Conservation (phyloP, 2,329 filamentous ascomycete genomes). For the Helotiales sp. region DNA sequence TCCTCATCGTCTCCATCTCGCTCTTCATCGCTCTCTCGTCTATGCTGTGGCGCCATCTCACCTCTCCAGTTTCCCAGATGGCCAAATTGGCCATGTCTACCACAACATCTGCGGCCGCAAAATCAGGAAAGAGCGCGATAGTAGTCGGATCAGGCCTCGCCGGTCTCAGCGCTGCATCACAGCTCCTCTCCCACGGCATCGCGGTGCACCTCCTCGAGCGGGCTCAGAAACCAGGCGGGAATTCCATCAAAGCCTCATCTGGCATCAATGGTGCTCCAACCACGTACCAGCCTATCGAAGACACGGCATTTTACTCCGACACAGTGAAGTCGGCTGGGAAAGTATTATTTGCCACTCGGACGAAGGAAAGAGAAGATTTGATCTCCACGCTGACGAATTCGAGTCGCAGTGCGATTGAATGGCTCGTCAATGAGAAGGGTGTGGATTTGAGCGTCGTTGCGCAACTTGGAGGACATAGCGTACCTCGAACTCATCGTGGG, state of each 20-base stretch:
- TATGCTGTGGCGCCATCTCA: conserved; percentile 24
- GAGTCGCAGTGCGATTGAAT: conserved; percentile 57
- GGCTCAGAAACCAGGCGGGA: conserved; percentile 63
- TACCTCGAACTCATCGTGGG: conserved; percentile 62
- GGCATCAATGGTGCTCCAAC: conserved; percentile 69
- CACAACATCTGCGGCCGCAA: not conserved
- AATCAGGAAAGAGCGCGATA: conserved; percentile 50
- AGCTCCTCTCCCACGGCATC: conserved; percentile 57
- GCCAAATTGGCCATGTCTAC: not conserved
- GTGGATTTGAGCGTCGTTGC: conserved; percentile 64
- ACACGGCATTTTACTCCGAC: conserved; percentile 57
- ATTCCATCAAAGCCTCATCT: conserved; percentile 70
- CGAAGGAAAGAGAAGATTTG: conserved; percentile 48
- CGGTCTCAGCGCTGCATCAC: conserved; percentile 62
- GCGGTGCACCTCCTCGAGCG: conserved; percentile 64
- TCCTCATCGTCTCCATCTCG: conserved; percentile 17
- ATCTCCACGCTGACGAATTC: conserved; percentile 54
- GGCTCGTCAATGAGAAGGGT: conserved; percentile 61
- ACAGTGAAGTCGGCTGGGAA: conserved; percentile 61
- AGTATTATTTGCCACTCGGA: conserved; percentile 17
- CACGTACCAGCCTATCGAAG: conserved; percentile 54
- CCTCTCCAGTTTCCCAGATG: not conserved
- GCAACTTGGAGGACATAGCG: conserved; percentile 62
- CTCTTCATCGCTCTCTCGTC: conserved; percentile 23
- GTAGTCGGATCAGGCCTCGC: conserved; percentile 70